phyloP scores from a whole-genome alignment of 805 yeast species.

The Myxozyma lipomycoides region DNA sequence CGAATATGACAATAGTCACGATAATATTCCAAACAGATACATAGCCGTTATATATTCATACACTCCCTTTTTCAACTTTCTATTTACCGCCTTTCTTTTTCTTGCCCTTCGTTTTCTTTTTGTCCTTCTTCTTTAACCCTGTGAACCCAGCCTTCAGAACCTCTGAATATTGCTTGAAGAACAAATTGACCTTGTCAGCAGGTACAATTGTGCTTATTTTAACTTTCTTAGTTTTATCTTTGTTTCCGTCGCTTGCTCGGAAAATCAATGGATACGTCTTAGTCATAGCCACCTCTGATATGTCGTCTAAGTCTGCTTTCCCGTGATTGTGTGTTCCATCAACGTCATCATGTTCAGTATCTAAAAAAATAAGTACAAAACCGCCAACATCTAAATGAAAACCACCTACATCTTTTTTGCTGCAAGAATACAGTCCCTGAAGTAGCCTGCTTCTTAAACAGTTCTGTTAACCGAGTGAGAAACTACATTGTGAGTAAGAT shows the following conservation, averaged over 20 bases:
- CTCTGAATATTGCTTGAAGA: constrained; percentile 73
- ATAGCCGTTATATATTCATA: too few species aligned
- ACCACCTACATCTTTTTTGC: constrained; percentile 37
- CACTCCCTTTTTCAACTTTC: too few species aligned
- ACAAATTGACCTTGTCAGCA: constrained; percentile 55
- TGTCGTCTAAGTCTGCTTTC: constrained; percentile 14
- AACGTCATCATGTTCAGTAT: constrained; percentile 14
- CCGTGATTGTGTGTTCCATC: constrained; percentile 19
- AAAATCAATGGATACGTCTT: constrained; percentile 58
- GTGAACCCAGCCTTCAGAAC: constrained; percentile 65
- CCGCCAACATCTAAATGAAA: neutral
- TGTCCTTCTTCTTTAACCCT: constrained; percentile 79
- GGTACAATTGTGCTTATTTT: constrained; percentile 72
- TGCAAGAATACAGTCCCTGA: constrained; percentile 38
- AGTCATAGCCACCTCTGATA: neutral
- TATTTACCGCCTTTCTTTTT: constrained; percentile 33
- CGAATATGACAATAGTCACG: too few species aligned
- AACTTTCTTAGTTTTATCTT: constrained; percentile 41
- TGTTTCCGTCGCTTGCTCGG: constrained; percentile 60
- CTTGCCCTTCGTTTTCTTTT: constrained; percentile 63
- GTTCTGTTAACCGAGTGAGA: constrained; percentile 30
- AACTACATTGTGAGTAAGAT: constrained; percentile 27
- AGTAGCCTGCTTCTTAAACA: constrained; percentile 32
- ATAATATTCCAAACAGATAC: too few species aligned
- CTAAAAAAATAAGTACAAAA: neutral